Evolutionary conservation across 345 rosid genomes (phyloP).

Genomic region (Rhodamnia argentea): DNA sequence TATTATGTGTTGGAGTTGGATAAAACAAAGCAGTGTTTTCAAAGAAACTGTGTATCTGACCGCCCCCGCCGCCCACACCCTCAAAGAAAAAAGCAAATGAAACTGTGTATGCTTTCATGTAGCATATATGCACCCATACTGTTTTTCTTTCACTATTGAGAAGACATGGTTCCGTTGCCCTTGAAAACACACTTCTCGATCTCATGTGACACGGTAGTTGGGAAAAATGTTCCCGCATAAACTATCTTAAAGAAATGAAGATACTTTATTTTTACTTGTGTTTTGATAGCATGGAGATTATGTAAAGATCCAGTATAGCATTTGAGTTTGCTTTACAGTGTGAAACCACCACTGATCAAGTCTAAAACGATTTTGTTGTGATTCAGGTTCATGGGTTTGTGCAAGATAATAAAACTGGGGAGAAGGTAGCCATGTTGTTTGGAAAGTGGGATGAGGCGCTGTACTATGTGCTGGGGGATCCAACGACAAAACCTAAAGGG

Average conservation of each 20-base stretch:
- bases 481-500: conserved; percentile 79
- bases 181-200: not conserved
- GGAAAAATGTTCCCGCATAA: not conserved
- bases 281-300: not conserved
- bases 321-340: not conserved
- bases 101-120: not conserved
- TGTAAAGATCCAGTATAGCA: not conserved
- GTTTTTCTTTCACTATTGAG: not conserved
- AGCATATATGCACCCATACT: not conserved
- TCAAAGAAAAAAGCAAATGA: not conserved
- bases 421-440: conserved; percentile 89
- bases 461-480: conserved; percentile 92
- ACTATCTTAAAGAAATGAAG: not conserved
- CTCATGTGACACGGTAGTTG: not conserved
- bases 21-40: not conserved
- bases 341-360: not conserved
- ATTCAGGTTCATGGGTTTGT: conserved; percentile 95
- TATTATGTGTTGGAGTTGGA: not conserved
- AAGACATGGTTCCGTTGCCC: not conserved
- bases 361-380: not conserved
- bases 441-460: conserved; percentile 99
- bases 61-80: too few species aligned
- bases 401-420: conserved; percentile 89
- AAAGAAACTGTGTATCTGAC: not conserved
- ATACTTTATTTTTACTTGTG: not conserved